These are phyloP conservation scores for Botrytis hyacinthi DNA, from an alignment of 2,329 filamentous ascomycete genomes.

Conservation along the genomic window DNA sequence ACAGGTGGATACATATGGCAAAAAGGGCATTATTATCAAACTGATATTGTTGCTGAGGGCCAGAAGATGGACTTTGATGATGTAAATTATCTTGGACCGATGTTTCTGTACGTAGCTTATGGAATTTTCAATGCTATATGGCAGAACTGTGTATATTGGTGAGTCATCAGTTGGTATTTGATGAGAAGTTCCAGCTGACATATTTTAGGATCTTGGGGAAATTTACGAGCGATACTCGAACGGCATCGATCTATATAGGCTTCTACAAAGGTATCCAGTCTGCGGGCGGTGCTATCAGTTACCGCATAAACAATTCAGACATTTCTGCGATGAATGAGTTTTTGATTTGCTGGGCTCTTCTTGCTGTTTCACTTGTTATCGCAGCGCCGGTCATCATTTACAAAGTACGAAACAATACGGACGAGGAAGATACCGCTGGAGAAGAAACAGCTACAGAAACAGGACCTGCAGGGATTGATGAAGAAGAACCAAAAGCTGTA, in stretches of 20 bases:
- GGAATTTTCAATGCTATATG: slow-evolving; percentile 84
- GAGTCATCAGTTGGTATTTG: slow-evolving; percentile 33
- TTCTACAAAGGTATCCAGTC: slow-evolving; percentile 88
- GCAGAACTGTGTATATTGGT: slow-evolving; percentile 88
- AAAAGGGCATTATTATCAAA: slow-evolving; percentile 53
- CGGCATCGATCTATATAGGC: slow-evolving; percentile 82
- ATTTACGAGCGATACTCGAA: slow-evolving; percentile 83
- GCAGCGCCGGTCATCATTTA: slow-evolving; percentile 75
- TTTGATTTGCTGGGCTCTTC: slow-evolving; percentile 69
- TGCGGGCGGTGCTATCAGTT: slow-evolving; percentile 73
- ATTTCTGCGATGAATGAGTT: slow-evolving; percentile 70
- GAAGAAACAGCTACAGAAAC: slow-evolving; percentile 6
- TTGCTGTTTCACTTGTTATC: slow-evolving; percentile 67
- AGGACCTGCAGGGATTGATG: neutral
- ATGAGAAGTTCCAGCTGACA: neutral
- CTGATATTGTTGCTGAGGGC: slow-evolving; percentile 23
- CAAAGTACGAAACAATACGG: slow-evolving; percentile 50
- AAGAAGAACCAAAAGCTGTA: neutral
- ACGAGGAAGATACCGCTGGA: neutral
- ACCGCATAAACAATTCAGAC: slow-evolving; percentile 61
- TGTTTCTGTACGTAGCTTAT: slow-evolving; percentile 86
- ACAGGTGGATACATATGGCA: slow-evolving; percentile 79
- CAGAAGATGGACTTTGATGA: slow-evolving; percentile 59
- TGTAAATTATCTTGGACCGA: slow-evolving; percentile 68
- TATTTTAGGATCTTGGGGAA: slow-evolving; percentile 75